Evolutionary conservation across 2,329 filamentous ascomycete genomes (phyloP), one percentile per base, ranked within the genome.

Genomic region (Trichophyton mentagrophytes): DNA sequence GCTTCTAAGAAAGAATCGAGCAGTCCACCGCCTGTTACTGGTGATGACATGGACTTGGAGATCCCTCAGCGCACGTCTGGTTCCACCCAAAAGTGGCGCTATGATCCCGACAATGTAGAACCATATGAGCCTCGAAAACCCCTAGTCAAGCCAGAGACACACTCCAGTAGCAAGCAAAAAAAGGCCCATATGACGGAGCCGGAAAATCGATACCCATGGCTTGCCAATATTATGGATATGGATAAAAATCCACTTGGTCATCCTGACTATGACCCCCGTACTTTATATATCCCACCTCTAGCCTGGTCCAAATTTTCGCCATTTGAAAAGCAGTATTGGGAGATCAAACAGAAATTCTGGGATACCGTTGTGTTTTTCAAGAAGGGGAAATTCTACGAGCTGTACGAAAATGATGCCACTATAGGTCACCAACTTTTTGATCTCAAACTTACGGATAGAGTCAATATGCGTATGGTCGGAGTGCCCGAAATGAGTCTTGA

Each of bases 401-500:
- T 99, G 0, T 99, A 97, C 69, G 93, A 99, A 72, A 96, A 96
- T 63, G 93, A 99, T 74, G 93, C 93, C 3, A 96, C 92, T 0
- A 86, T 97, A 61, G 93, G 93, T 3, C 91, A 99, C 70, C 93
- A 97, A 72, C 80, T 96, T 15, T 99, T 99, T 68, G 93, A 99
- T 72, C 81, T 99, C 61, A 99, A 99, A 76, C 86, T 99, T 71
- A 99, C 93, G 0, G 93, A 99, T 68, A 84, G 93, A 60, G 93
- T 99, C 72, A 99, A 99, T 72, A 99, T 99, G 93, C 88, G 92
- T 66, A 99, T 99, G 93, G 93, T 97, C 1, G 93, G 93, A 63
- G 93, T 99, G 0, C 93, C 93, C 0, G 93, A 99, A 73, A 88
- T 90, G 69, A 96, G 90, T 11, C 79, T 99, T n/a, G 89, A 93